Percentiles rank a stretch among this genome's conserved stretches.
These are phyloP conservation scores for Penicillium pancosmium DNA, from an alignment of 495 filamentous ascomycete genomes.

Conservation along the genomic window DNA sequence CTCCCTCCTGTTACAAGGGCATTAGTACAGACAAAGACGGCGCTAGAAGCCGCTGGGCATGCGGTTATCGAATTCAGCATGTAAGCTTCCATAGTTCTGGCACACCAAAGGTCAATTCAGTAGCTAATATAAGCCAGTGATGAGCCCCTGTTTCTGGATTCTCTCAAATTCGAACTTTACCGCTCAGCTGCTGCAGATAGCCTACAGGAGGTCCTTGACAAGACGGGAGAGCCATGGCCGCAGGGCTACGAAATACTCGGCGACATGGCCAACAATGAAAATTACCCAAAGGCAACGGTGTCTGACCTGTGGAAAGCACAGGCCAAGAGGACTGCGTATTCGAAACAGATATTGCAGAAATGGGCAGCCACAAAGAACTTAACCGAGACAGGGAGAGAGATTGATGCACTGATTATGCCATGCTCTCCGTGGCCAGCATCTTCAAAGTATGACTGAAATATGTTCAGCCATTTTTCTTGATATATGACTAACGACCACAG, in stretches of 20 bases:
- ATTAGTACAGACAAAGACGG: background rate
- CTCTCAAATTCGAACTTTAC: slow-evolving; percentile 5
- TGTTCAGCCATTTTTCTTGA: no score
- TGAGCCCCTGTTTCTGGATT: slow-evolving; percentile 1
- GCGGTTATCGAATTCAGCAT: background rate
- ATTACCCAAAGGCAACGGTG: background rate
- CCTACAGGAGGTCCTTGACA: background rate
- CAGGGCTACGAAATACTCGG: background rate
- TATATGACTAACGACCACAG: background rate
- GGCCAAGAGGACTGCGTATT: slow-evolving; percentile 9
- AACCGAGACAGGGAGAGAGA: slow-evolving; percentile 8
- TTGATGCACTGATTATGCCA: slow-evolving; percentile 11
- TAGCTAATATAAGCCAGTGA: background rate
- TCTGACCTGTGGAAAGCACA: slow-evolving; percentile 5
- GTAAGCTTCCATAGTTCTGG: background rate
- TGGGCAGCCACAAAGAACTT: slow-evolving; percentile 1
- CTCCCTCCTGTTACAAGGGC: slow-evolving; percentile 4
- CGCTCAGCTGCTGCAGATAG: background rate
- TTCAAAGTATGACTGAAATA: background rate
- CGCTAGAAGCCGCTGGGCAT: background rate
- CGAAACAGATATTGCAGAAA: background rate
- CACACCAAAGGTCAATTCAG: background rate
- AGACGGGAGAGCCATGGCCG: slow-evolving; percentile 2
- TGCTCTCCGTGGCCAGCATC: slow-evolving; percentile 7
- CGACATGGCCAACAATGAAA: background rate